Evolutionary conservation across 2,329 filamentous ascomycete genomes (phyloP), one percentile per base, ranked within the genome.

Genomic region (Ceratocystis harringtonii): DNA sequence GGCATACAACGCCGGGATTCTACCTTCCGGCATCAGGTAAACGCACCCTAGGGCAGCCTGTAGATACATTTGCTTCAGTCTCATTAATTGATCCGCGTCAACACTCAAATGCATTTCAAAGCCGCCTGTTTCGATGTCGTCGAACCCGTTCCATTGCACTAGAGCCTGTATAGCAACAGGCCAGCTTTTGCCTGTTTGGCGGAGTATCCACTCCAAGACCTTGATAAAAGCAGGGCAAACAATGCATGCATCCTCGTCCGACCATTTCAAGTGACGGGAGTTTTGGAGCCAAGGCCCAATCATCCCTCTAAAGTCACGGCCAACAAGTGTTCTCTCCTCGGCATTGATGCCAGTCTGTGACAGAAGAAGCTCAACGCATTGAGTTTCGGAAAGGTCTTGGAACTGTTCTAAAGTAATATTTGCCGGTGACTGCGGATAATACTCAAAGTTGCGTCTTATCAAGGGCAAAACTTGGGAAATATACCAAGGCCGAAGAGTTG

Each of bases 141-240:
- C 77, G 0, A 88, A 87, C 0, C 88, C 89, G 70, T 86, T 83
- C 88, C 88, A 92, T 69, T 88, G 81, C 68, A 85, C 81, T 43
- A 91, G 76, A 6, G 81, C 84, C 61, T 79, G 78, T 41, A 85
- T 78, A n/a, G 83, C 81, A n/a, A 84, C 76, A 30, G 74, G 76
- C 79, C 89, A 87, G 17, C 84, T 81, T 22, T 77, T 77, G 3
- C 78, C 76, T 0, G 87, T 84, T 68, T 84, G 82, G 2, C 75
- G 71, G 15, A 81, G 77, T 48, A 92, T 78, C 87, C 88, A 92
- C 65, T 81, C 77, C 63, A 88, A 83, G 3, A 87, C 78, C 68
- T 82, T 79, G 68, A 89, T 84, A 87, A 88, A 92, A 6, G 84
- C 86, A 52, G 80, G 73, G 73, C 82, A 80, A 65, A 77, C 64